Evolutionary conservation across 805 yeast genomes (phyloP).

Genomic region (Myxozyma lipomycoides): DNA sequence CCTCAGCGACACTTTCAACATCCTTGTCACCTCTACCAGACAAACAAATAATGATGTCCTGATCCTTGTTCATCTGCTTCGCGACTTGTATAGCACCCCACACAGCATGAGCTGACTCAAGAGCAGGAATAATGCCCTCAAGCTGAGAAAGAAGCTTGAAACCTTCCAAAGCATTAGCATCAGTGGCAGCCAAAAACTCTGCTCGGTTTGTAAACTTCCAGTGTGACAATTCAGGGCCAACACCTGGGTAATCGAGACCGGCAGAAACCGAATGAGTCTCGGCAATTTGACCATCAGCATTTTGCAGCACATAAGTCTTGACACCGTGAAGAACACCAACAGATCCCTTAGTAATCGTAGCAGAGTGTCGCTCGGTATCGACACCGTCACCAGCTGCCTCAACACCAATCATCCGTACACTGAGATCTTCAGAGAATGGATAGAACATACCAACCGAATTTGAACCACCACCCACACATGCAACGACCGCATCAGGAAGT

Average conservation of each 20-base stretch:
- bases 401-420: slow-evolving; percentile 82
- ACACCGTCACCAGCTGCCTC: slow-evolving; percentile 99
- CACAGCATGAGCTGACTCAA: slow-evolving; percentile 96
- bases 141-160: slow-evolving; percentile 82
- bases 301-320: slow-evolving; percentile 87
- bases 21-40: slow-evolving; percentile 99
- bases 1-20: slow-evolving; percentile 95
- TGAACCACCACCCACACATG: slow-evolving; percentile 99
- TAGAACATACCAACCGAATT: slow-evolving; percentile 94
- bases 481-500: slow-evolving; percentile 90
- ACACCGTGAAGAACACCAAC: slow-evolving; percentile 99
- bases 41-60: slow-evolving; percentile 79
- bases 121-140: slow-evolving; percentile 98
- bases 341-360: slow-evolving; percentile 89
- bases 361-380: slow-evolving; percentile 84
- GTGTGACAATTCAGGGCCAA: slow-evolving; percentile 93
- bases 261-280: slow-evolving; percentile 98
- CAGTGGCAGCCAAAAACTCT: slow-evolving; percentile 84
- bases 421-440: slow-evolving; percentile 78
- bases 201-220: slow-evolving; percentile 97
- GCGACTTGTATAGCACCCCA: slow-evolving; percentile 89
- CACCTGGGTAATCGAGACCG: slow-evolving; percentile 98
- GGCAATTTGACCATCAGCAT: slow-evolving; percentile 88
- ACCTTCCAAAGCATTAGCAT: slow-evolving; percentile 90
- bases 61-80: slow-evolving; percentile 69